Percentiles rank a stretch among this genome's conserved stretches.
phyloP scores from a whole-genome alignment of 1,284 basidiomycete genomes.

The Peniophora sp. region DNA sequence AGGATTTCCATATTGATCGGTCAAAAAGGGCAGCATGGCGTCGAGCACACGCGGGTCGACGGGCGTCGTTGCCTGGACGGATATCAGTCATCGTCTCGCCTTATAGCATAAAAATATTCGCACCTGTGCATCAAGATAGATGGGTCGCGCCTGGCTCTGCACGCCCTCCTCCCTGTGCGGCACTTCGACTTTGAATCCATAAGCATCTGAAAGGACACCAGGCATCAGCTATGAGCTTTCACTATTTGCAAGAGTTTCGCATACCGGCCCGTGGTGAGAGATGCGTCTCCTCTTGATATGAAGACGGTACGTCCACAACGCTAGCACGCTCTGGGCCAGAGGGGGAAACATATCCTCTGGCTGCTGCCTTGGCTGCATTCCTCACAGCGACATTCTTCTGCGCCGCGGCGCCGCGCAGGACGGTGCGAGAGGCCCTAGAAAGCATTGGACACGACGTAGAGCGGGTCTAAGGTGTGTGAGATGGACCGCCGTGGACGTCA shows the following conservation, averaged over 20 bases:
- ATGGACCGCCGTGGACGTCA: conserved; percentile 1
- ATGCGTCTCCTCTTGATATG: conserved; percentile 62
- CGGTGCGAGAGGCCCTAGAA: conserved; percentile 41
- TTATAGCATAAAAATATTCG: conserved; percentile 11
- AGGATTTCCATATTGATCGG: conserved; percentile 97
- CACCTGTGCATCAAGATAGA: conserved; percentile 95
- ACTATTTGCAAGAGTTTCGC: conserved; percentile 9
- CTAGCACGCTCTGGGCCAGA: conserved; percentile 74
- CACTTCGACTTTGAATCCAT: conserved; percentile 81
- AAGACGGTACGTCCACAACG: conserved; percentile 68
- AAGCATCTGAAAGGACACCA: conserved; percentile 56
- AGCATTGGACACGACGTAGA: conserved; percentile 37
- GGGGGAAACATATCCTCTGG: conserved; percentile 59
- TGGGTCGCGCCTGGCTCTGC: conserved; percentile 69
- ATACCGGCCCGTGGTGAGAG: conserved; percentile 67
- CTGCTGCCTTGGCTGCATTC: conserved; percentile 1
- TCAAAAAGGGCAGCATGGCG: conserved; percentile 93
- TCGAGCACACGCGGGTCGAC: conserved; percentile 97
- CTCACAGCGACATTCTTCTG: neutral
- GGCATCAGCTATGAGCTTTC: conserved; percentile 1
- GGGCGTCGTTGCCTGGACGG: conserved; percentile 86
- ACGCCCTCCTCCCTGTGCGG: conserved; percentile 56
- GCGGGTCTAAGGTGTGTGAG: neutral
- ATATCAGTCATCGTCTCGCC: neutral
- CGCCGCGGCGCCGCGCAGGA: conserved; percentile 24